phyloP scores from a whole-genome alignment of 2,329 filamentous ascomycete species.

The Diplodia corticola region DNA sequence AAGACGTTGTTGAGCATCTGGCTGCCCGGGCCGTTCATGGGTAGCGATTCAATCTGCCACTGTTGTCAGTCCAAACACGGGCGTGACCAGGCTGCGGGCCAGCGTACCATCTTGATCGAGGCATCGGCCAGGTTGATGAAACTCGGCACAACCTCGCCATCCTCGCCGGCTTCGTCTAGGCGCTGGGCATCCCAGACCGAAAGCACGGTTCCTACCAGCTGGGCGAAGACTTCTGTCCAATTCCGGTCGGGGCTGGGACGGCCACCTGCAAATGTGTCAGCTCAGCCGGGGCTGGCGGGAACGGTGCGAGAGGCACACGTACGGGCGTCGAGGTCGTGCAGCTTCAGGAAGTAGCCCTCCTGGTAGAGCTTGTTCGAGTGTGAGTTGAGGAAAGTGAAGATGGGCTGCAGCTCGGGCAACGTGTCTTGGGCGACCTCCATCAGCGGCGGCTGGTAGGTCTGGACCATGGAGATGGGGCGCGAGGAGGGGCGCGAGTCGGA shows the following conservation, averaged over 20 bases:
- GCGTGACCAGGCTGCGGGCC: background rate
- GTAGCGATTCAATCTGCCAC: constrained; percentile 65
- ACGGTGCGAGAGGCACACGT: constrained; percentile 45
- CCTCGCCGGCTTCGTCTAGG: constrained; percentile 80
- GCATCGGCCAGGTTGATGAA: constrained; percentile 98
- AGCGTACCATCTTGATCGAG: constrained; percentile 89
- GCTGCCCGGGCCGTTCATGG: constrained; percentile 73
- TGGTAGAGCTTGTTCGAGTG: constrained; percentile 97
- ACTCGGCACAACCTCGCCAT: constrained; percentile 81
- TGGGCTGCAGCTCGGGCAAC: constrained; percentile 87
- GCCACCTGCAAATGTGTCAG: constrained; percentile 63
- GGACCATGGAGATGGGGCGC: constrained; percentile 80
- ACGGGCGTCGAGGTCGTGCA: constrained; percentile 93
- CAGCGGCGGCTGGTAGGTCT: constrained; percentile 79
- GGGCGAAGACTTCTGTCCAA: constrained; percentile 97
- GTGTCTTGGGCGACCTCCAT: constrained; percentile 86
- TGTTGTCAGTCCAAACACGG: constrained; percentile 2
- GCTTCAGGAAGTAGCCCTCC: constrained; percentile 95
- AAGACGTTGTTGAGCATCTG: constrained; percentile 90
- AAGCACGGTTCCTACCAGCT: constrained; percentile 90
- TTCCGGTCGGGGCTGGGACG: constrained; percentile 80
- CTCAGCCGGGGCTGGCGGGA: constrained; percentile 23
- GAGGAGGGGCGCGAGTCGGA: constrained; percentile 56
- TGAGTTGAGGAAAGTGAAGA: constrained; percentile 91
- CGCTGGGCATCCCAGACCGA: constrained; percentile 95